Percentiles rank a stretch among this genome's conserved stretches.
These are phyloP conservation scores for Macrophomina tecta DNA, from an alignment of 2,329 filamentous ascomycete genomes.

Conservation along the genomic window DNA sequence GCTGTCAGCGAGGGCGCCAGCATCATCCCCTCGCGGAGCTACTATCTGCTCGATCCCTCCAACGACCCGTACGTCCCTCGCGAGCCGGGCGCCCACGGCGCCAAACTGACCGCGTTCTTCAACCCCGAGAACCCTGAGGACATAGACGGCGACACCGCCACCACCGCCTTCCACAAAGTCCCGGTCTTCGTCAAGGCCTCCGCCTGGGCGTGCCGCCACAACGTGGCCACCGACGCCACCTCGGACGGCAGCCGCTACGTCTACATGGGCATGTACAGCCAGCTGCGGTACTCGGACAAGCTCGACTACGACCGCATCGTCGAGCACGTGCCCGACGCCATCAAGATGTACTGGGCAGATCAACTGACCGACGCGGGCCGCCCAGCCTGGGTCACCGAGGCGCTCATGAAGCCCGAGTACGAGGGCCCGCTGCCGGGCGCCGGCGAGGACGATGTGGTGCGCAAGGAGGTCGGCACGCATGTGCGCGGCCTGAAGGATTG, in stretches of 20 bases:
- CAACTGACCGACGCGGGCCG: constrained; percentile 43
- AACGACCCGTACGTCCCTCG: constrained; percentile 51
- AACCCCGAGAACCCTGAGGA: constrained; percentile 43
- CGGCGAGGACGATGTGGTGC: constrained; percentile 33
- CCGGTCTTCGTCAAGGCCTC: constrained; percentile 49
- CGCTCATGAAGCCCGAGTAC: constrained; percentile 49
- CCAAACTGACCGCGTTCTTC: constrained; percentile 55
- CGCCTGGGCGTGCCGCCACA: background rate
- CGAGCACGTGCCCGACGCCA: constrained; percentile 43
- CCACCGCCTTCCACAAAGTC: constrained; percentile 43
- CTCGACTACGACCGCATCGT: constrained; percentile 50
- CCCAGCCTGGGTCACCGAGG: constrained; percentile 50
- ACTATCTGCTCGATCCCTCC: constrained; percentile 48
- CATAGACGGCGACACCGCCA: constrained; percentile 32
- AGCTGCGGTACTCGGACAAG: constrained; percentile 52
- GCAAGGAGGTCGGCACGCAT: constrained; percentile 43
- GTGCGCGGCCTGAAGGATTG: constrained; percentile 45
- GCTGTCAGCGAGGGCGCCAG: constrained; percentile 31
- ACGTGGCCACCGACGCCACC: background rate
- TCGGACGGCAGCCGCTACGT: constrained; percentile 37
- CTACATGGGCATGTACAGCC: constrained; percentile 55
- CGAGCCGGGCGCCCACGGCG: constrained; percentile 51
- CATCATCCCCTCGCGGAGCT: constrained; percentile 44
- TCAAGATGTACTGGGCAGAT: constrained; percentile 50
- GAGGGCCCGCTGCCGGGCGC: constrained; percentile 41